phyloP scores from a whole-genome alignment of 1,139 yeast species.

The Entelexis paramagnoliae region DNA sequence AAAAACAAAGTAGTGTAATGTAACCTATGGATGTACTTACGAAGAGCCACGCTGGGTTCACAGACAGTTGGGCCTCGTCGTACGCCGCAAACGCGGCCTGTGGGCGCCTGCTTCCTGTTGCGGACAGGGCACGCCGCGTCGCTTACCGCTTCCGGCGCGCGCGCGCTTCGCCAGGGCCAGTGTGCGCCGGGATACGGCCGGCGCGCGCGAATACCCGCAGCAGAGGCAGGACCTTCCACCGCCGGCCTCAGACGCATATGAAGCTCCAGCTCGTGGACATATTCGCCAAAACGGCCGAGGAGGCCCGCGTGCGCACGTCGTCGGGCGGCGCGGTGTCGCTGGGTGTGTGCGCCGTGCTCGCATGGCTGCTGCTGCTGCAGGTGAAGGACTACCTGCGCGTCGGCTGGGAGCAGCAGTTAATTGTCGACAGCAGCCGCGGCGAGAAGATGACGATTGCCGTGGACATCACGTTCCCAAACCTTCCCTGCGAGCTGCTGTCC shows the following conservation, averaged over 20 bases:
- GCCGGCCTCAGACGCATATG: not conserved
- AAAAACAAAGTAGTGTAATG: too few species aligned
- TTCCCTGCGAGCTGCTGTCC: slow-evolving; percentile 64
- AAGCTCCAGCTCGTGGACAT: slow-evolving; percentile 64
- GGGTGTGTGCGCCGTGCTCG: slow-evolving; percentile 51
- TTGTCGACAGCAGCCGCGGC: slow-evolving; percentile 77
- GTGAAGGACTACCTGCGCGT: slow-evolving; percentile 57
- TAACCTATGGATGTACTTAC: too few species aligned
- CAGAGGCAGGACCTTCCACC: not conserved
- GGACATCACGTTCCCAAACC: slow-evolving; percentile 68
- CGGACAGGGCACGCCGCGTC: too few species aligned
- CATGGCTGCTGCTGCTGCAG: slow-evolving; percentile 59
- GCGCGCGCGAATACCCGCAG: too few species aligned
- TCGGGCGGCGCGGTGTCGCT: slow-evolving; percentile 85
- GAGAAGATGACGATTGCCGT: slow-evolving; percentile 65
- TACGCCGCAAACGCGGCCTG: too few species aligned
- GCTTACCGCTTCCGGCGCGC: too few species aligned
- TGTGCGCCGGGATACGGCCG: too few species aligned
- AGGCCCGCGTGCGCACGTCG: slow-evolving; percentile 76
- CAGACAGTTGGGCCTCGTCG: too few species aligned
- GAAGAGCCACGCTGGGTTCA: too few species aligned
- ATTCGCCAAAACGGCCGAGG: slow-evolving; percentile 89
- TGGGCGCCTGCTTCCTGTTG: too few species aligned
- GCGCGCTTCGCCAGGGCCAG: too few species aligned
- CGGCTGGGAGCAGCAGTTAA: slow-evolving; percentile 54